Evolutionary conservation across 148 eudicot species (phyloP).

Genomic region (Gaultheria prostrata): DNA sequence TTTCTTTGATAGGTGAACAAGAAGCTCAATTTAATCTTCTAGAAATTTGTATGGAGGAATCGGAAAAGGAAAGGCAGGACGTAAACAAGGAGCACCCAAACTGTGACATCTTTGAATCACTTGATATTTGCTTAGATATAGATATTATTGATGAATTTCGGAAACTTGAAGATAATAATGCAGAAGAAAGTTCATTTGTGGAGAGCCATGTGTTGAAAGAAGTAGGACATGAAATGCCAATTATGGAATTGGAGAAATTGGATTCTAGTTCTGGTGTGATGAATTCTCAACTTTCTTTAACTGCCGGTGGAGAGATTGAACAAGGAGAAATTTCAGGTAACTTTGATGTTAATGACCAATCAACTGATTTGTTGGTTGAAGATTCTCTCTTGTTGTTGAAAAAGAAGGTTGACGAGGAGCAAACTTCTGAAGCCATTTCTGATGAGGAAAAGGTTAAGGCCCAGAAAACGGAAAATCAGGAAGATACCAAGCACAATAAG

Average conservation of each 20-base stretch:
- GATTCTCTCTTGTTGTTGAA: conserved; percentile 15
- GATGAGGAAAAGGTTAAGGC: conserved; percentile 17
- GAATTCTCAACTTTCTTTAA: conserved; percentile 19
- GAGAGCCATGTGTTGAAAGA: conserved; percentile 24
- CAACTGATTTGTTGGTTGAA: conserved; percentile 24
- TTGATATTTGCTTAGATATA: conserved; percentile 23
- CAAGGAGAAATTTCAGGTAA: conserved; percentile 44
- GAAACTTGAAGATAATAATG: conserved; percentile 18
- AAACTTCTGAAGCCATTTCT: conserved; percentile 19
- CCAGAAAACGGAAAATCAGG: conserved; percentile 13
- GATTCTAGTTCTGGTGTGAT: conserved; percentile 17
- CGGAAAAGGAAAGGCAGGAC: conserved; percentile 21
- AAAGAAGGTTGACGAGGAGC: conserved; percentile 15
- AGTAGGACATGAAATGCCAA: conserved; percentile 27
- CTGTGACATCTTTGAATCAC: conserved; percentile 23
- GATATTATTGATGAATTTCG: conserved; percentile 25
- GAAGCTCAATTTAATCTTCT: conserved; percentile 31
- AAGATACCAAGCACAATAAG: conserved; percentile 4
- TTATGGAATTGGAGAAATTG: conserved; percentile 31
- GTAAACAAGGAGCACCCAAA: conserved; percentile 24
- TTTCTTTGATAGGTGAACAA: conserved; percentile 18
- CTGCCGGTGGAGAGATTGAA: conserved; percentile 35
- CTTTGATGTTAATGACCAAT: conserved; percentile 10
- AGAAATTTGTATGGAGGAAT: conserved; percentile 35
- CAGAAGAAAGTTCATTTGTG: conserved; percentile 16